Conservation (phyloP, 148 eudicot genomes). For the Rhododendron williamsianum region DNA sequence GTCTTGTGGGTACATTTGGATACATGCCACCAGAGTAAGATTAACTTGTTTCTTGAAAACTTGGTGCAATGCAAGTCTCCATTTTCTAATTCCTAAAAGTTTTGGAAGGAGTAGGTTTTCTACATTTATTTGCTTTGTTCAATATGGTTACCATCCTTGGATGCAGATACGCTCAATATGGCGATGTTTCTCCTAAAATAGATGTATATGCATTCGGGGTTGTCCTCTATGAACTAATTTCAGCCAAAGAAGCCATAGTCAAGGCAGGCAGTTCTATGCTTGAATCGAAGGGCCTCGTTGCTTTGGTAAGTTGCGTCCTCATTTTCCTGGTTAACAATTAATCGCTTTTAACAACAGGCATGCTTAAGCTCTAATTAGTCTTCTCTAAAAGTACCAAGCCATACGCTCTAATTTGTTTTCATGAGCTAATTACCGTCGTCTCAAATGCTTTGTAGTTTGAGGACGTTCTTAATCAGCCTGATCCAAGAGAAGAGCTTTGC, state of each 20-base stretch:
- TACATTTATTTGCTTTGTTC: neutral
- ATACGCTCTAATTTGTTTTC: neutral
- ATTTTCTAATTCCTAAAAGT: neutral
- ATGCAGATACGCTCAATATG: slow-evolving; percentile 80
- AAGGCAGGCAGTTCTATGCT: slow-evolving; percentile 32
- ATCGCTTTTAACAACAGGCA: neutral
- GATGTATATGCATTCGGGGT: slow-evolving; percentile 96
- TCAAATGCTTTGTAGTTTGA: slow-evolving; percentile 41
- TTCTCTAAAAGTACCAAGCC: neutral
- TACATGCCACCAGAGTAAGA: slow-evolving; percentile 99
- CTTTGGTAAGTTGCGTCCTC: slow-evolving; percentile 39
- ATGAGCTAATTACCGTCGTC: neutral
- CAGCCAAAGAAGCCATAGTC: slow-evolving; percentile 85
- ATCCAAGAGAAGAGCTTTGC: slow-evolving; percentile 42
- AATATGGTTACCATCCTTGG: slow-evolving; percentile 8
- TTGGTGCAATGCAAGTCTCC: neutral
- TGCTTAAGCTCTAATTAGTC: neutral
- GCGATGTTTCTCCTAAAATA: slow-evolving; percentile 79
- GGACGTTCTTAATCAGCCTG: slow-evolving; percentile 40
- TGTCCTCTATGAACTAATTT: slow-evolving; percentile 82
- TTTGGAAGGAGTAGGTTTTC: neutral
- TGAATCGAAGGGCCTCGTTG: slow-evolving; percentile 63
- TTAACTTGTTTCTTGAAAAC: neutral
- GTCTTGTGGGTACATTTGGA: slow-evolving; percentile 96
- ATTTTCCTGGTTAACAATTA: neutral